Percentiles rank a stretch among this genome's conserved stretches.
These are phyloP conservation scores for Calonectria hongkongensis DNA, from an alignment of 2,329 filamentous ascomycete genomes.

Conservation along the genomic window DNA sequence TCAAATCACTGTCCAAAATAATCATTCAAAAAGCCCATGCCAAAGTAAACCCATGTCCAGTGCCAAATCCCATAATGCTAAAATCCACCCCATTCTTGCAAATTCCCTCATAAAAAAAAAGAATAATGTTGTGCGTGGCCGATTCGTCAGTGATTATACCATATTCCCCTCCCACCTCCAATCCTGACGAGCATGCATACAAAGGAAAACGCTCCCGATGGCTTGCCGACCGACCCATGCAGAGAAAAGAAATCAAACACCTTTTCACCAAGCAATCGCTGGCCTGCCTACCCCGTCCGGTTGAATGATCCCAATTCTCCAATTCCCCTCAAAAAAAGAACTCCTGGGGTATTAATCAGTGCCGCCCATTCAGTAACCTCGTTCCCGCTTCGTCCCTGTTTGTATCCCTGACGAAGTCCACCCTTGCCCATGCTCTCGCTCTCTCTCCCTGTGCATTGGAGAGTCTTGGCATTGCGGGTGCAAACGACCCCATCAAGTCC, in stretches of 20 bases:
- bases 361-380: slow-evolving; percentile 30
- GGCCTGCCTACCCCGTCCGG: slow-evolving; percentile 44
- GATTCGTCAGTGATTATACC: slow-evolving; percentile 28
- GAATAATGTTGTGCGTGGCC: slow-evolving; percentile 37
- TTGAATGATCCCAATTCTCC: slow-evolving; percentile 45
- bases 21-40: slow-evolving; percentile 33
- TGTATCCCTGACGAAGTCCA: background rate
- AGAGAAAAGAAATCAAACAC: slow-evolving; percentile 45
- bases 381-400: background rate
- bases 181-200: slow-evolving; percentile 40
- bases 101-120: slow-evolving; percentile 42
- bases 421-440: background rate
- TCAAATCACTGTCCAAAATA: slow-evolving; percentile 12
- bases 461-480: slow-evolving; percentile 2
- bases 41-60: slow-evolving; percentile 16
- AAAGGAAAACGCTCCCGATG: slow-evolving; percentile 45
- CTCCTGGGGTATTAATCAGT: slow-evolving; percentile 39
- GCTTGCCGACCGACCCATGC: slow-evolving; percentile 47
- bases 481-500: slow-evolving; percentile 14
- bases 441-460: background rate
- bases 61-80: slow-evolving; percentile 31
- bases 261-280: slow-evolving; percentile 49
- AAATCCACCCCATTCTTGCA: slow-evolving; percentile 38
- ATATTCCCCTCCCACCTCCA: slow-evolving; percentile 22
- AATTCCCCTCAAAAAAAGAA: slow-evolving; percentile 29